Conservation (phyloP, 1,284 basidiomycete species). For the Pyrrhoderma noxium region DNA sequence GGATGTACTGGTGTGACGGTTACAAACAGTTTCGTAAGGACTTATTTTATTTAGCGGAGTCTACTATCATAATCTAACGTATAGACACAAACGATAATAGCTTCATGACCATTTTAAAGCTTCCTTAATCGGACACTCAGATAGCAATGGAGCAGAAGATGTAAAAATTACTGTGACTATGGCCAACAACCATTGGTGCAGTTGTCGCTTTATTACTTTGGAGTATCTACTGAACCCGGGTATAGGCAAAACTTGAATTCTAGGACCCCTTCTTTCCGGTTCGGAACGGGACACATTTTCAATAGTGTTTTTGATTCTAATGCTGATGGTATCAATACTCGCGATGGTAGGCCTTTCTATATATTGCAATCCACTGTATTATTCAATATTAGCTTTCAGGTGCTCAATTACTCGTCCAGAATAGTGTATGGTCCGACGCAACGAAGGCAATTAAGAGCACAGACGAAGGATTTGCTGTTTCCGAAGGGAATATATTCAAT, state of each 20-base stretch:
- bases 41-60: background rate
- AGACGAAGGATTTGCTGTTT: slow-evolving; percentile 36
- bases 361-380: background rate
- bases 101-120: slow-evolving; percentile 38
- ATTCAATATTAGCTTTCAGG: slow-evolving; percentile 20
- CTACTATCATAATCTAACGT: background rate
- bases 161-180: slow-evolving; percentile 32
- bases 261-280: slow-evolving; percentile 26
- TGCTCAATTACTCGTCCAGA: slow-evolving; percentile 40
- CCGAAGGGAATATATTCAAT: slow-evolving; percentile 24
- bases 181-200: slow-evolving; percentile 32
- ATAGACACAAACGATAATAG: too few relatives aligned
- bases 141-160: slow-evolving; percentile 33
- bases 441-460: slow-evolving; percentile 36
- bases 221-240: too few relatives aligned
- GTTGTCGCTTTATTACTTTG: too few relatives aligned
- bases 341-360: slow-evolving; percentile 29
- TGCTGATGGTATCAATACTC: slow-evolving; percentile 43
- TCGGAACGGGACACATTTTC: slow-evolving; percentile 40
- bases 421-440: slow-evolving; percentile 36
- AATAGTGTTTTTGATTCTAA: slow-evolving; percentile 40
- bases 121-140: slow-evolving; percentile 37
- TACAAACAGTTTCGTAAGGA: slow-evolving; percentile 24
- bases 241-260: slow-evolving; percentile 25
- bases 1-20: slow-evolving; percentile 36